Conservation (phyloP, 306 rosid species). For the Trichosanthes cucumerina region DNA sequence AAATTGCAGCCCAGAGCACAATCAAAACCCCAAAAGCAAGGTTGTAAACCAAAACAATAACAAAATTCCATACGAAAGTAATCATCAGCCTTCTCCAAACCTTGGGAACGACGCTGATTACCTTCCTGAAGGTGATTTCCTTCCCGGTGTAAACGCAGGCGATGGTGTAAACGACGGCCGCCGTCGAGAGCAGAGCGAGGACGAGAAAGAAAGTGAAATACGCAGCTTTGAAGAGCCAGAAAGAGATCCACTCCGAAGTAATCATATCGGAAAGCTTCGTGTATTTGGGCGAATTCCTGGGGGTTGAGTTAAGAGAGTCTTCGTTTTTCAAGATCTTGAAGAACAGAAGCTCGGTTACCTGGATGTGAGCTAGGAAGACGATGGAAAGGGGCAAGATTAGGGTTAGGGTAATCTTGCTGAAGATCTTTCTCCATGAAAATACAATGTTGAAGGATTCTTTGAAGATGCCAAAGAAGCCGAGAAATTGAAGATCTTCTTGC, state of each 20-base stretch:
- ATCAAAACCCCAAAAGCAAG: neutral
- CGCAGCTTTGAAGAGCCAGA: constrained; percentile 15
- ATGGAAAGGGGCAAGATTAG: constrained; percentile 10
- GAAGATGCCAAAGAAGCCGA: constrained; percentile 11
- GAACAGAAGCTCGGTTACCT: constrained; percentile 10
- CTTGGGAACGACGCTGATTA: constrained; percentile 15
- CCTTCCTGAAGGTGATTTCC: constrained; percentile 8
- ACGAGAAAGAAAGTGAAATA: constrained; percentile 16
- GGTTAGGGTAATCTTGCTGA: constrained; percentile 12
- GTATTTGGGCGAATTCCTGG: neutral
- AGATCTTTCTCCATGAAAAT: constrained; percentile 15
- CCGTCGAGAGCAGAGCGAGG: constrained; percentile 6
- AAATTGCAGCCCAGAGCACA: neutral
- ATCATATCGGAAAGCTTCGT: neutral
- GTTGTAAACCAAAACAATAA: constrained; percentile 6
- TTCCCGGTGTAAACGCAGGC: constrained; percentile 7
- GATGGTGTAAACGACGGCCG: constrained; percentile 17
- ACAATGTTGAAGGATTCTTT: constrained; percentile 11
- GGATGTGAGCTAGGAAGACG: constrained; percentile 16
- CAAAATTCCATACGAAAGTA: constrained; percentile 12
- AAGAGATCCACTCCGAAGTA: constrained; percentile 12
- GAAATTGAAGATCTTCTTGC: constrained; percentile 11
- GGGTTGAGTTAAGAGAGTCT: neutral
- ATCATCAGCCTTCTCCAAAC: constrained; percentile 15
- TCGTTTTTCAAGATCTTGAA: constrained; percentile 13